Percentiles rank a stretch among this genome's conserved stretches.
Conservation (phyloP, 495 filamentous ascomycete genomes). For the Aspergillus affinis region DNA sequence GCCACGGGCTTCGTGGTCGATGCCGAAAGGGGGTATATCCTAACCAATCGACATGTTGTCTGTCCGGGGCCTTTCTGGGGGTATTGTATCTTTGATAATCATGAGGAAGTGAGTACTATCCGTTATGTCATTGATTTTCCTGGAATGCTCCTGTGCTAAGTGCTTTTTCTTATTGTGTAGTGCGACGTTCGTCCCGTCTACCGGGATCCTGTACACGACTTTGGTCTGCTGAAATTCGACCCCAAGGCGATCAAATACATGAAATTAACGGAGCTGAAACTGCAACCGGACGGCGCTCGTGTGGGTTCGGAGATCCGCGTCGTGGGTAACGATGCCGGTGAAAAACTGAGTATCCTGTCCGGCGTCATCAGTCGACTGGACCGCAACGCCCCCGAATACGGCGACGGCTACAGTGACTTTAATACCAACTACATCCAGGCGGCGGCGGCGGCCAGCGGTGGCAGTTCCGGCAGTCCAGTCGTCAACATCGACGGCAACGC, state of each 20-base stretch:
- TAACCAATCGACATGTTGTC: conserved; percentile 94
- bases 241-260: conserved; percentile 96
- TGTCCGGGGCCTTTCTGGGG: conserved; percentile 96
- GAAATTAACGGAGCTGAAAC: conserved; percentile 73
- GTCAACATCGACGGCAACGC: conserved; percentile 94
- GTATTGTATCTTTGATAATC: conserved; percentile 97
- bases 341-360: conserved; percentile 97
- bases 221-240: conserved; percentile 94
- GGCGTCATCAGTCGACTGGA: conserved; percentile 96
- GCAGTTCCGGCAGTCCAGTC: conserved; percentile 94
- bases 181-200: conserved; percentile 98
- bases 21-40: conserved; percentile 86
- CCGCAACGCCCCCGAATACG: conserved; percentile 95
- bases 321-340: conserved; percentile 97
- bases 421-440: conserved; percentile 99
- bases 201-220: conserved; percentile 97
- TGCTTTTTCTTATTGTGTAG: conserved; percentile 35
- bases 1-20: conserved; percentile 98
- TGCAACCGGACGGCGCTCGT: conserved; percentile 84
- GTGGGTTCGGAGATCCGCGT: conserved; percentile 94
- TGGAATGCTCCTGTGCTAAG: background rate
- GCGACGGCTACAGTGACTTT: conserved; percentile 98
- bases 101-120: conserved; percentile 66
- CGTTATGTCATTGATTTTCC: background rate
- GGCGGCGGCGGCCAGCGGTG: conserved; percentile 91